These are phyloP conservation scores for Claviceps spartinae DNA, from an alignment of 2,329 filamentous ascomycete genomes.

Conservation along the genomic window DNA sequence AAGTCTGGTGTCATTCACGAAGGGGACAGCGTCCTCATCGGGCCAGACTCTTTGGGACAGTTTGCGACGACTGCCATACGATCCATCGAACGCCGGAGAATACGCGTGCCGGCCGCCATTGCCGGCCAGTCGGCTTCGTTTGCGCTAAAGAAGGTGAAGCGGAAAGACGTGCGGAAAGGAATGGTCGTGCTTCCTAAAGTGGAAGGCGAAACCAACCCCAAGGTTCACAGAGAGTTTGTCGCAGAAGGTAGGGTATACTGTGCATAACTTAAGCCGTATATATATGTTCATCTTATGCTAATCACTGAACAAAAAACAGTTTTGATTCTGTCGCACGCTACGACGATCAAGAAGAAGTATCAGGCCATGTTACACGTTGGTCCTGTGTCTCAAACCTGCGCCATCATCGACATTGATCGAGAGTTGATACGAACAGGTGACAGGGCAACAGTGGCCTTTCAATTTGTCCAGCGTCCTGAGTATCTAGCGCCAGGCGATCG, in stretches of 20 bases:
- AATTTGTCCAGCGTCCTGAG: conserved; percentile 87
- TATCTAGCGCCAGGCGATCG: conserved; percentile 81
- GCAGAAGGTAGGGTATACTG: conserved; percentile 47
- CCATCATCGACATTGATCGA: conserved; percentile 96
- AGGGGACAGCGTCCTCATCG: conserved; percentile 79
- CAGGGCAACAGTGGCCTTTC: conserved; percentile 85
- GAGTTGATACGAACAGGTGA: conserved; percentile 90
- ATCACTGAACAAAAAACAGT: conserved; percentile 34
- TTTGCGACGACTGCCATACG: conserved; percentile 79
- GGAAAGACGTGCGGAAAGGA: conserved; percentile 90
- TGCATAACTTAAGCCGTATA: background rate
- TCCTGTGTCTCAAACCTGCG: conserved; percentile 86
- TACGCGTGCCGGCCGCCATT: conserved; percentile 72
- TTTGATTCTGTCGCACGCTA: conserved; percentile 86
- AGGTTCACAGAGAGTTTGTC: conserved; percentile 62
- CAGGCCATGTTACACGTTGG: conserved; percentile 98
- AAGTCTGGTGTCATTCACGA: conserved; percentile 78
- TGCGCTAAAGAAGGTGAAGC: conserved; percentile 71
- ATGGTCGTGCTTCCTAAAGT: conserved; percentile 90
- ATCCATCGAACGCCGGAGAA: conserved; percentile 88
- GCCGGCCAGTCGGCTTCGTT: conserved; percentile 91
- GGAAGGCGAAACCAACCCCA: conserved; percentile 56
- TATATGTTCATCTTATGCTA: background rate
- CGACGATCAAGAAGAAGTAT: conserved; percentile 92
- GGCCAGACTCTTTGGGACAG: conserved; percentile 79